phyloP scores from a whole-genome alignment of 2,329 filamentous ascomycete genomes.

The Curvularia sp. region DNA sequence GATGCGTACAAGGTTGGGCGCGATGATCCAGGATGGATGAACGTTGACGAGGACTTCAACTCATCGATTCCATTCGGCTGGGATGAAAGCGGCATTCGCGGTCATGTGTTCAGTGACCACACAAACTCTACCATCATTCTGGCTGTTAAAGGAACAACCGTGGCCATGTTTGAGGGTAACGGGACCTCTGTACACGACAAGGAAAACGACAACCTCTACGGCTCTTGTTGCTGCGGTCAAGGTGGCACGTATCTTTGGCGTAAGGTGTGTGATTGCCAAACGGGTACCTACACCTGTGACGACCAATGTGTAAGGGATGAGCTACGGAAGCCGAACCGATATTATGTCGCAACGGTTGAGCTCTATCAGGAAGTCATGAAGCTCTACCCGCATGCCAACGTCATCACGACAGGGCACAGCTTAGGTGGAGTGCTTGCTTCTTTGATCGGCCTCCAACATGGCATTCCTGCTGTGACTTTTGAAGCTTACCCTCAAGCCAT shows the following conservation, averaged over 20 bases:
- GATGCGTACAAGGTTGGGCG: slow-evolving; percentile 46
- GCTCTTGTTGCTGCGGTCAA: slow-evolving; percentile 48
- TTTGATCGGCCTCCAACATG: slow-evolving; percentile 44
- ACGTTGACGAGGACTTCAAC: slow-evolving; percentile 43
- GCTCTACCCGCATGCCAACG: slow-evolving; percentile 43
- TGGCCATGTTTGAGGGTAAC: slow-evolving; percentile 47
- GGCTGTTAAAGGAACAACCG: slow-evolving; percentile 45
- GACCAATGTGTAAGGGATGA: slow-evolving; percentile 45
- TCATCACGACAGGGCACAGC: slow-evolving; percentile 47
- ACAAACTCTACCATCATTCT: slow-evolving; percentile 45
- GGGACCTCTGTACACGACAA: slow-evolving; percentile 47
- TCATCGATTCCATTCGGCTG: slow-evolving; percentile 45
- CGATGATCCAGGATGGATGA: slow-evolving; percentile 46
- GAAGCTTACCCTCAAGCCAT: slow-evolving; percentile 48
- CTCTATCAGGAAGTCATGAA: slow-evolving; percentile 44
- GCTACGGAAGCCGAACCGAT: slow-evolving; percentile 41
- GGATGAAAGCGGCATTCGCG: slow-evolving; percentile 48
- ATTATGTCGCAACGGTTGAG: slow-evolving; percentile 44
- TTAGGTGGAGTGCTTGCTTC: slow-evolving; percentile 47
- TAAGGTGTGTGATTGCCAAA: slow-evolving; percentile 46
- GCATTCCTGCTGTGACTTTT: slow-evolving; percentile 44
- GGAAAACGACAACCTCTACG: slow-evolving; percentile 48
- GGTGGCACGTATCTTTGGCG: slow-evolving; percentile 47
- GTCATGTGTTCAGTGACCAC: slow-evolving; percentile 46
- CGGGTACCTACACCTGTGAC: slow-evolving; percentile 46